A percentile compares a stretch with the other conserved stretches of the same genome.
phyloP scores from a whole-genome alignment of 2,329 filamentous ascomycete genomes.

The Purpureocillium takamizusanense region DNA sequence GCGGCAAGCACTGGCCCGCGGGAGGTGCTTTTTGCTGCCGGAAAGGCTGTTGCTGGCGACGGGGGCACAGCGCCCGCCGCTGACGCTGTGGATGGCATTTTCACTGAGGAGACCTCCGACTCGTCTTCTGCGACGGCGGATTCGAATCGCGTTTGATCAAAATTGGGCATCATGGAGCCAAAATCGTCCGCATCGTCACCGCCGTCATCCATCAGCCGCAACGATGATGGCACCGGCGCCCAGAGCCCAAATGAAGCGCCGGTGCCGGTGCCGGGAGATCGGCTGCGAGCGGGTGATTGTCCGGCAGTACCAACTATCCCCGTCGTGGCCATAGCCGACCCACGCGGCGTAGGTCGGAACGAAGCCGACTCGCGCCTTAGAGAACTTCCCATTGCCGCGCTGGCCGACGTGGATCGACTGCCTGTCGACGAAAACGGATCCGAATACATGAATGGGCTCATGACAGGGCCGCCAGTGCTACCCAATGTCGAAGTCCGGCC shows the following conservation, averaged over 20 bases:
- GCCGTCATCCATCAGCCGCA: slow-evolving; percentile 34
- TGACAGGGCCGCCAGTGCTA: slow-evolving; percentile 12
- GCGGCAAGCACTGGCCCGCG: slow-evolving; percentile 21
- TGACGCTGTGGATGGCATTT: not conserved
- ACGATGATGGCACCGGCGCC: slow-evolving; percentile 26
- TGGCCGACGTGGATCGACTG: slow-evolving; percentile 37
- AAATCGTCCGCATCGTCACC: slow-evolving; percentile 41
- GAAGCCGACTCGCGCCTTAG: slow-evolving; percentile 20
- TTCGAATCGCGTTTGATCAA: slow-evolving; percentile 31
- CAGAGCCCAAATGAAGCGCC: slow-evolving; percentile 19
- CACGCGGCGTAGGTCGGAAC: slow-evolving; percentile 13
- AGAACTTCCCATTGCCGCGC: slow-evolving; percentile 20
- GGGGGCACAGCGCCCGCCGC: slow-evolving; percentile 4
- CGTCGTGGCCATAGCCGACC: slow-evolving; percentile 6
- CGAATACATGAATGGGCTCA: slow-evolving; percentile 28
- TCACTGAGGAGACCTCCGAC: not conserved
- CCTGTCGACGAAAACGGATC: slow-evolving; percentile 30
- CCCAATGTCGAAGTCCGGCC: slow-evolving; percentile 24
- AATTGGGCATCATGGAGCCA: slow-evolving; percentile 41
- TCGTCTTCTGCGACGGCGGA: slow-evolving; percentile 1
- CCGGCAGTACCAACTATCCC: slow-evolving; percentile 7
- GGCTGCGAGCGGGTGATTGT: slow-evolving; percentile 11
- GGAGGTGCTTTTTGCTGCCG: slow-evolving; percentile 9
- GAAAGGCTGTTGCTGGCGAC: not conserved
- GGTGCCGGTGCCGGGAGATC: slow-evolving; percentile 10